These are phyloP conservation scores for Pyricularia pennisetigena DNA, from an alignment of 2,329 filamentous ascomycete genomes.

Conservation along the genomic window DNA sequence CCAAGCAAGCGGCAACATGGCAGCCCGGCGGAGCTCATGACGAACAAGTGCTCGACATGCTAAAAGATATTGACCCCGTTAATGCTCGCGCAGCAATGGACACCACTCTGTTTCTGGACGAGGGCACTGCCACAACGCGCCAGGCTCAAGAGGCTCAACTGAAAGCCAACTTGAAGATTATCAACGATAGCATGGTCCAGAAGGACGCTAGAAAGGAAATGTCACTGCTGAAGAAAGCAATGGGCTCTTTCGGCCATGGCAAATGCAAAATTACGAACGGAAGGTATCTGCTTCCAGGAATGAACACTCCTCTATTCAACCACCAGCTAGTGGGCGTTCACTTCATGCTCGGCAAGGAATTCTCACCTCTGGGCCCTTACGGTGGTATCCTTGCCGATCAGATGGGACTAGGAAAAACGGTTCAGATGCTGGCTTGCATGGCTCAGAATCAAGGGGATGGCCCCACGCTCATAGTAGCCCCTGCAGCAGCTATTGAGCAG, in stretches of 20 bases:
- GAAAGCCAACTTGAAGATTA: neutral
- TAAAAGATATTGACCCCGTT: slow-evolving; percentile 5
- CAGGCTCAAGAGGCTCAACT: neutral
- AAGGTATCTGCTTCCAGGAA: slow-evolving; percentile 28
- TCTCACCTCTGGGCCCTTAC: slow-evolving; percentile 19
- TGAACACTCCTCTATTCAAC: slow-evolving; percentile 31
- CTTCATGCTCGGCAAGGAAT: slow-evolving; percentile 46
- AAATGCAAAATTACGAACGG: slow-evolving; percentile 1
- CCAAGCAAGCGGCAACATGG: neutral
- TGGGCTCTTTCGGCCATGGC: neutral
- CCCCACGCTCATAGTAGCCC: slow-evolving; percentile 24
- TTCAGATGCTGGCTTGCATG: slow-evolving; percentile 31
- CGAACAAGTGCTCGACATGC: slow-evolving; percentile 2
- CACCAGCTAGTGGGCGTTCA: slow-evolving; percentile 41
- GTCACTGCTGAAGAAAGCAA: neutral
- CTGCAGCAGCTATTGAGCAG: slow-evolving; percentile 15
- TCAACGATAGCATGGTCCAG: neutral
- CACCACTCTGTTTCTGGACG: neutral
- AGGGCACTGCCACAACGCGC: neutral
- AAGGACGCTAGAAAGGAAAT: neutral
- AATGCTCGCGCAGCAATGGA: slow-evolving; percentile 3
- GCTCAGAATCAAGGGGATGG: slow-evolving; percentile 24
- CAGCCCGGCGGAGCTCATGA: neutral
- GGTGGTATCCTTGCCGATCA: slow-evolving; percentile 52
- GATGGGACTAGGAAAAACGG: slow-evolving; percentile 58